Conservation (phyloP, 768 basidiomycete genomes). For the Lactifluus hygrophoroides region DNA sequence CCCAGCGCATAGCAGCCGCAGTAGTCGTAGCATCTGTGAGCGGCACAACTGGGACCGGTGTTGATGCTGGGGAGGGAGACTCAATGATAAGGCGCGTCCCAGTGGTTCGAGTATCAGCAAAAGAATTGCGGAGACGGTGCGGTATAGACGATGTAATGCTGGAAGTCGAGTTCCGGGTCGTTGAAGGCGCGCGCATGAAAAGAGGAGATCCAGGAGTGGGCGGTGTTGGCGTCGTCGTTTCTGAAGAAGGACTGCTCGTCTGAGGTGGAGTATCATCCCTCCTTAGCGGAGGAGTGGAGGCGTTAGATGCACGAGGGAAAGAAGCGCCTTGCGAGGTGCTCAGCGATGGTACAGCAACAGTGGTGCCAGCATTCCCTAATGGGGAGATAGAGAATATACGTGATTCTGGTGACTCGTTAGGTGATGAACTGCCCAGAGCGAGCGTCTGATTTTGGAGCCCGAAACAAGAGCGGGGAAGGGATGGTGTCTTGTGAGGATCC, state of each 20-base stretch:
- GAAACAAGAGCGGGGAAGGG: constrained; percentile 38
- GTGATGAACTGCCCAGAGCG: neutral
- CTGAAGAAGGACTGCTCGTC: constrained; percentile 7
- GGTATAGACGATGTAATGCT: constrained; percentile 21
- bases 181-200: neutral
- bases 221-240: neutral
- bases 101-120: constrained; percentile 35
- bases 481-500: constrained; percentile 68
- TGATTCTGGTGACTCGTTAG: neutral
- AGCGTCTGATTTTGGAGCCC: constrained; percentile 9
- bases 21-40: constrained; percentile 52
- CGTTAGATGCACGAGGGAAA: neutral
- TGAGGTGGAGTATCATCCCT: constrained; percentile 1
- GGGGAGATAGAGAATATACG: constrained; percentile 1
- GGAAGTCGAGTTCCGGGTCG: constrained; percentile 13
- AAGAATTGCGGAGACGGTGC: constrained; percentile 40
- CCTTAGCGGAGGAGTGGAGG: neutral
- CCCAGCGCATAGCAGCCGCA: constrained; percentile 79
- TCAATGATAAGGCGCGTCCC: constrained; percentile 22
- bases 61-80: neutral
- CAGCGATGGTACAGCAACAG: neutral
- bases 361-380: neutral
- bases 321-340: neutral
- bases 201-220: constrained; percentile 4
- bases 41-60: constrained; percentile 18